These are phyloP conservation scores for Cutaneotrichosporon sp. DNA, from an alignment of 1,284 basidiomycete genomes.

Conservation along the genomic window DNA sequence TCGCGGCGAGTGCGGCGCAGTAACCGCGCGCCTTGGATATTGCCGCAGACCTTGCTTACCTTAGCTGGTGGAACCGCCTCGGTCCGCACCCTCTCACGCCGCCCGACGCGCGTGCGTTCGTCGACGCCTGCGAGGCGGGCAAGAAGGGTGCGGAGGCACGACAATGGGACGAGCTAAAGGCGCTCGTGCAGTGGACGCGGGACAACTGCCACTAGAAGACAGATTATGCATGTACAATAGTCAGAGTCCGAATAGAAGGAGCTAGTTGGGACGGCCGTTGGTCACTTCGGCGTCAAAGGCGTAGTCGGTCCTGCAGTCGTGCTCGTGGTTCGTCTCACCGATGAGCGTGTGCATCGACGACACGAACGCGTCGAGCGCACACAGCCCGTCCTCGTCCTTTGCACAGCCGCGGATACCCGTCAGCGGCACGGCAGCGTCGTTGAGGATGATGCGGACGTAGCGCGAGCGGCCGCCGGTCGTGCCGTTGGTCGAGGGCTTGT, in stretches of 20 bases:
- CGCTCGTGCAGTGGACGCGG: constrained; percentile 39
- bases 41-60: too few species aligned
- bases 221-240: not conserved
- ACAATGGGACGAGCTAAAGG: constrained; percentile 44
- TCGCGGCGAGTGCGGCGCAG: not conserved
- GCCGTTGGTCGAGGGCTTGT: not conserved
- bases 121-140: constrained; percentile 37
- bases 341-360: constrained; percentile 52
- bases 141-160: constrained; percentile 21
- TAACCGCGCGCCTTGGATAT: too few species aligned
- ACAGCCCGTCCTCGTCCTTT: constrained; percentile 54
- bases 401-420: constrained; percentile 49
- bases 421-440: constrained; percentile 61
- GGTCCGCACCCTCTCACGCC: constrained; percentile 30
- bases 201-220: constrained; percentile 18
- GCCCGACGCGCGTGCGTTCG: constrained; percentile 34
- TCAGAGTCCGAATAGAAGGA: not conserved
- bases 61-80: constrained; percentile 39
- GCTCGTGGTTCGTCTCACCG: not conserved
- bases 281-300: constrained; percentile 2
- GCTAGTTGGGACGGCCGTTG: constrained; percentile 2
- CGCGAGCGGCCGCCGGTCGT: constrained; percentile 28
- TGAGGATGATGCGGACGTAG: constrained; percentile 53
- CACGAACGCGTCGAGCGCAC: constrained; percentile 55
- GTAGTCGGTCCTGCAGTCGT: constrained; percentile 1